Evolutionary conservation across 768 basidiomycete genomes (phyloP).

Genomic region (Termitomyces titanicus): DNA sequence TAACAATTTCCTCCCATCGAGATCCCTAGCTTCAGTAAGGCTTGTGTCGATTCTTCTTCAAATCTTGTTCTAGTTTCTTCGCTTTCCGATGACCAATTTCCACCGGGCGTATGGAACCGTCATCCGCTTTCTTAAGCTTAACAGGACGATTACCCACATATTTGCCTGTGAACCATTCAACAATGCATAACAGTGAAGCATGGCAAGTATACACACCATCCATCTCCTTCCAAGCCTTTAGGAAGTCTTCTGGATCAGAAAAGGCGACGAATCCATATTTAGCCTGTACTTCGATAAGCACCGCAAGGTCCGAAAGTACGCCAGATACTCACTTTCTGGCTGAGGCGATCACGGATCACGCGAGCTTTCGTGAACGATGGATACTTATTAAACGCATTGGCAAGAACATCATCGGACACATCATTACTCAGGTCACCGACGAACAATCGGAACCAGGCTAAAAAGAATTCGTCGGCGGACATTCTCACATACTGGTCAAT

Average conservation of each 20-base stretch:
- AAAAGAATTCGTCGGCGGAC: slow-evolving; percentile 11
- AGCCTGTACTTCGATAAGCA: slow-evolving; percentile 46
- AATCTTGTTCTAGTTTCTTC: slow-evolving; percentile 80
- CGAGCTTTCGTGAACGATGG: slow-evolving; percentile 91
- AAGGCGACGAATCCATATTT: slow-evolving; percentile 98
- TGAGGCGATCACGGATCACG: slow-evolving; percentile 91
- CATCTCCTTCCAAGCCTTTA: slow-evolving; percentile 99
- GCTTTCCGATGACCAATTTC: slow-evolving; percentile 94
- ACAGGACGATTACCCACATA: slow-evolving; percentile 99
- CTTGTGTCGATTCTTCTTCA: slow-evolving; percentile 88
- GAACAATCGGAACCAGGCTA: slow-evolving; percentile 97
- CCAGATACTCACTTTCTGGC: slow-evolving; percentile 68
- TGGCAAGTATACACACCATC: slow-evolving; percentile 62
- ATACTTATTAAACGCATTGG: slow-evolving; percentile 93
- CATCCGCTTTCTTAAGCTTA: slow-evolving; percentile 92
- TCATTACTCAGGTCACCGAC: slow-evolving; percentile 98
- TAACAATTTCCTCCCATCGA: slow-evolving; percentile 1
- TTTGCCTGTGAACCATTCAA: slow-evolving; percentile 53
- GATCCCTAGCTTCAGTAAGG: slow-evolving; percentile 55
- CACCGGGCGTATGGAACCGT: slow-evolving; percentile 81
- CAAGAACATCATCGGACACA: slow-evolving; percentile 91
- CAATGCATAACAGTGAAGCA: not conserved
- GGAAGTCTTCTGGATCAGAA: slow-evolving; percentile 96
- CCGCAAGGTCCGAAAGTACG: not conserved
- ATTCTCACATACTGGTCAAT: not conserved